Base-by-base conservation (phyloP, 208 protist genomes). In the Trypanosomatidae sp. region DNA sequence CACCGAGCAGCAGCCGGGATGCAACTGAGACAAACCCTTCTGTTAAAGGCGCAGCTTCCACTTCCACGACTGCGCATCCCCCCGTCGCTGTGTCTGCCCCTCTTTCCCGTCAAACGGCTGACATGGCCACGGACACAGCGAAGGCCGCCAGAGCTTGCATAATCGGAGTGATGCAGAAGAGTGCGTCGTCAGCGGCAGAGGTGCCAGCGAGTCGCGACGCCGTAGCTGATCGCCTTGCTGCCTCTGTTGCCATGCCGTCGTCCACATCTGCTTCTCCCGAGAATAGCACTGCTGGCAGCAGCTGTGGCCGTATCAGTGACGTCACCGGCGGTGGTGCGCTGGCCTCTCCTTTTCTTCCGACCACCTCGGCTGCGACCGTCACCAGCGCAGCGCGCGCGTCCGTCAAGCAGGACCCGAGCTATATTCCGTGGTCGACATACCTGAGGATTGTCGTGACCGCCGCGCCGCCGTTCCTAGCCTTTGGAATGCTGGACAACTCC, bases 401-500 rank as follows among this genome's bases (percentile, higher is more conserved):
- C 39, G 46, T 25, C 8, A 49, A 53, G 30, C 62, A 43, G 30
- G 46, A 13, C 10, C 41, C 68, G 39, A 17, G 33, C 22, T 62
- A 78, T 70, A 94, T 94, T 56, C 67, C 88, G 1, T 91, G 87
- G 81, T 62, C 72, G 52, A 75, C 83, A 7, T 92, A 84, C 66
- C 46, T 60, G 7, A 77, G 78, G 28, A 73, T 94, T 10, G 69
- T 91, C 15, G 58, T 84, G 66, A 78, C 79, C 36, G 80, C 88
- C 52, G 83, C 82, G 6, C 71, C 88, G 12, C 93, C 93, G 5
- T 97, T 97, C 62, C 77, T 95, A 39, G 93, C 90, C 1, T 97
- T 97, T 71, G 93, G 93, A 30, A 71, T 91, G 62, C 76, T 96
- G 22, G 91, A 96, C 80, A 97, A 97, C 72, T 71, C 73, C 59